Evolutionary conservation across 352 stramenopile genomes (phyloP), one percentile per base, ranked within the genome.

Genomic region (Phytophthora chlamydospora): DNA sequence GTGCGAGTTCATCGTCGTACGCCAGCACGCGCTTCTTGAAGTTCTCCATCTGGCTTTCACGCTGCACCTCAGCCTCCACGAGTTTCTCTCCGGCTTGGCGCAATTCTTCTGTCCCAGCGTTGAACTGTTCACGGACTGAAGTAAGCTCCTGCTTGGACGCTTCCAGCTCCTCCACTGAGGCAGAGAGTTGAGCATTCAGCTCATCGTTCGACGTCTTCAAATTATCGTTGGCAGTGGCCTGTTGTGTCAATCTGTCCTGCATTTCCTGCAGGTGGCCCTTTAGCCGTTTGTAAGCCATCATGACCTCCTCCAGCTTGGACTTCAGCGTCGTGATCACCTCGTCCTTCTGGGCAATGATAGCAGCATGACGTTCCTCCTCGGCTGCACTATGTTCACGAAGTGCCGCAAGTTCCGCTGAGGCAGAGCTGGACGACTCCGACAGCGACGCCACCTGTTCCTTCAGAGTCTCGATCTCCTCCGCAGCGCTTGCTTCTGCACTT

Each of bases 241-340:
- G 66, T 19, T 79, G 62, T 10, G 66, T 52, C 31, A 85, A 45
- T 2, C 61, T 62, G 19, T 85, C 73, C 53, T 88, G 73, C 27
- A 88, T 17, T 11, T 83, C 76, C 8, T 79, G 65, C 6, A 76
- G 52, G 39, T 76, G 66, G 9, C 73, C 63, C 44, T 88, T 88
- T 11, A 88, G 40, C 0, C 77, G 76, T 45, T 89, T 88, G 49
- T 88, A 89, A 47, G 73, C 75, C n/a, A 17, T 43, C 40, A 89
- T 72, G 11, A 93, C 60, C n/a, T 88, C 80, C 58, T 85, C 79
- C 10, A 85, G 58, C 62, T 87, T 87, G 1, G 72, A 61, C 41
- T 88, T 85, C 21, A 91, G 58, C 45, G 73, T 85, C 3, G 41
- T 41, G 24, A 89, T 77, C 38, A 85, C 60, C 7, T 86, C 77